Conservation (phyloP, 371 early-diverging fungal genomes). For the Saksenaea oblongispora region DNA sequence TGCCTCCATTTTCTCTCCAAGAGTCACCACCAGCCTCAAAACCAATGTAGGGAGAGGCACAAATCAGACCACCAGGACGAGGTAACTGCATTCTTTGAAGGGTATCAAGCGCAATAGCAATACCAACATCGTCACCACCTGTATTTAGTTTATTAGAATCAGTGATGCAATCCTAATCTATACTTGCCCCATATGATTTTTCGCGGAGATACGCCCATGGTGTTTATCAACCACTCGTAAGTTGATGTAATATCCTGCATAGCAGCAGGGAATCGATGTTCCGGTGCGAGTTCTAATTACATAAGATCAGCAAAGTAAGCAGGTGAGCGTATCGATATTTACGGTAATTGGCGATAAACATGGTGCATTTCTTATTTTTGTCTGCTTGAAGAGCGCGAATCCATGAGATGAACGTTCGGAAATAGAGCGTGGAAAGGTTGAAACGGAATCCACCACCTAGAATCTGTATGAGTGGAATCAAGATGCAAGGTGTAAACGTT, state of each 20-base stretch:
- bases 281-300: constrained; percentile 25
- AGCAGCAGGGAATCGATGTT: constrained; percentile 32
- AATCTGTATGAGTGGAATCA: neutral
- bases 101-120: constrained; percentile 34
- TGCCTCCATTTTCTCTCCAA: constrained; percentile 33
- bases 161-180: neutral
- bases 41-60: constrained; percentile 48
- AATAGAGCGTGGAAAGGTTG: constrained; percentile 32
- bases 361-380: constrained; percentile 35
- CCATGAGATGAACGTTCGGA: constrained; percentile 34
- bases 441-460: constrained; percentile 48
- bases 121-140: constrained; percentile 45
- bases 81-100: constrained; percentile 15
- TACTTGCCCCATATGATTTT: constrained; percentile 11
- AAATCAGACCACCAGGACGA: constrained; percentile 33
- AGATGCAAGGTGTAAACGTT: neutral
- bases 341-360: constrained; percentile 43
- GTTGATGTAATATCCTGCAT: constrained; percentile 30
- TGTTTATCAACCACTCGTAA: constrained; percentile 31
- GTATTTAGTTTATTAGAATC: neutral
- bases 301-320: neutral
- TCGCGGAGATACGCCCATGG: constrained; percentile 21
- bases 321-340: constrained; percentile 6
- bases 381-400: constrained; percentile 40
- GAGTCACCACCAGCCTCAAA: constrained; percentile 44